phyloP scores from a whole-genome alignment of 768 basidiomycete species.

The Hygrophorus pudorinus region DNA sequence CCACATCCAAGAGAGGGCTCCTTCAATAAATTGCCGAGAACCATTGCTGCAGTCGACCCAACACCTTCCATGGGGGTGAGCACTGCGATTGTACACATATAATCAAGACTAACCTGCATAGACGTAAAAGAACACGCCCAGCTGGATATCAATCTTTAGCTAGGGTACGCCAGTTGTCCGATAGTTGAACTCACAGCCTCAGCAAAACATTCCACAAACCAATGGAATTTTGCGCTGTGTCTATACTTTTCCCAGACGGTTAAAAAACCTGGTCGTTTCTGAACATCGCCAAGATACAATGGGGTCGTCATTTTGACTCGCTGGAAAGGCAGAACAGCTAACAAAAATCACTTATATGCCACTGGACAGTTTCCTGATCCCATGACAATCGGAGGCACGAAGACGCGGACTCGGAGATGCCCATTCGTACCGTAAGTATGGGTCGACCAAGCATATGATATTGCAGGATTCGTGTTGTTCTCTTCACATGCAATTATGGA shows the following conservation, averaged over 20 bases:
- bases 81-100: background rate
- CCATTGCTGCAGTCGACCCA: constrained; percentile 41
- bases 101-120: constrained; percentile 30
- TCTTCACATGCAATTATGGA: too few relatives aligned
- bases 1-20: constrained; percentile 38
- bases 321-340: too few relatives aligned
- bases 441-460: too few relatives aligned
- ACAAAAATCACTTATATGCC: too few relatives aligned
- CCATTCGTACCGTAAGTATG: too few relatives aligned
- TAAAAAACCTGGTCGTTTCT: constrained; percentile 28
- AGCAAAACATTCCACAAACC: constrained; percentile 49
- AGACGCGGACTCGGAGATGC: too few relatives aligned
- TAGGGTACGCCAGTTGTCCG: background rate
- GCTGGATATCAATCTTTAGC: constrained; percentile 19
- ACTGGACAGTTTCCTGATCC: too few relatives aligned
- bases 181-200: constrained; percentile 35
- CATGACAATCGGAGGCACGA: too few relatives aligned
- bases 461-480: too few relatives aligned
- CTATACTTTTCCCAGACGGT: constrained; percentile 40
- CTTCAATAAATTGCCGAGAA: constrained; percentile 35
- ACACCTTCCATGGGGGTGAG: constrained; percentile 27
- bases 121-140: constrained; percentile 54
- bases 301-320: constrained; percentile 14
- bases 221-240: constrained; percentile 33
- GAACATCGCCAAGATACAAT: constrained; percentile 34